Percentiles rank a stretch among this genome's conserved stretches.
These are phyloP conservation scores for Amborella trichopoda DNA, from an alignment of 164 flowering plant genomes.

Conservation along the genomic window DNA sequence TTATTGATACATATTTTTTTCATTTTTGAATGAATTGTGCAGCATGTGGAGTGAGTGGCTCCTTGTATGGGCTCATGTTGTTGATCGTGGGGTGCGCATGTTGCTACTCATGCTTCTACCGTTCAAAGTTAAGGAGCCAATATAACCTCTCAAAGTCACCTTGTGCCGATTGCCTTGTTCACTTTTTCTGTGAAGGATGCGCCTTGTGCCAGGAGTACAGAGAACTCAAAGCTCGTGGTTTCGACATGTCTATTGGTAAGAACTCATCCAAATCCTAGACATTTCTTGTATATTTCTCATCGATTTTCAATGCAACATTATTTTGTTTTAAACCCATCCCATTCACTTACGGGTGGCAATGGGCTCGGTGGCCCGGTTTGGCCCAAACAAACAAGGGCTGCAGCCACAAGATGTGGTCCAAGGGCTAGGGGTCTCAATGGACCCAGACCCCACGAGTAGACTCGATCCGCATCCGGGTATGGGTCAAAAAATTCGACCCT, in stretches of 20 bases:
- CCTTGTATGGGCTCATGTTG: conserved; percentile 23
- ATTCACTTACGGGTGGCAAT: too few species aligned
- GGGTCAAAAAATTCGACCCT: too few species aligned
- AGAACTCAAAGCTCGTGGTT: conserved; percentile 36
- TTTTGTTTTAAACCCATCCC: too few species aligned
- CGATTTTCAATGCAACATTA: too few species aligned
- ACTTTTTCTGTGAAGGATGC: conserved; percentile 37
- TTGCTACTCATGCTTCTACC: conserved; percentile 37
- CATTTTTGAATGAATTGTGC: conserved; percentile 3
- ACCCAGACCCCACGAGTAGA: too few species aligned
- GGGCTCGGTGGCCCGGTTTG: too few species aligned
- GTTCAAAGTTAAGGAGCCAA: conserved; percentile 39
- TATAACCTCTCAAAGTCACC: conserved; percentile 27
- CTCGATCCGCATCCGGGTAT: too few species aligned
- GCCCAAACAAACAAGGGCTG: too few species aligned
- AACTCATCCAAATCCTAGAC: too few species aligned
- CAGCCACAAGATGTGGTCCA: too few species aligned
- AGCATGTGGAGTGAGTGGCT: conserved; percentile 42
- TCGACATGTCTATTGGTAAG: conserved; percentile 17
- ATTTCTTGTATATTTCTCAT: too few species aligned
- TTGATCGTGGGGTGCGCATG: conserved; percentile 32
- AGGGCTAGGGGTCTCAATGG: too few species aligned
- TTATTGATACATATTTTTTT: neutral
- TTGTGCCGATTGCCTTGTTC: conserved; percentile 34
- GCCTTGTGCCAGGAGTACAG: conserved; percentile 47